phyloP scores from a whole-genome alignment of 1,284 basidiomycete species.

The Trichosporon sp. region DNA sequence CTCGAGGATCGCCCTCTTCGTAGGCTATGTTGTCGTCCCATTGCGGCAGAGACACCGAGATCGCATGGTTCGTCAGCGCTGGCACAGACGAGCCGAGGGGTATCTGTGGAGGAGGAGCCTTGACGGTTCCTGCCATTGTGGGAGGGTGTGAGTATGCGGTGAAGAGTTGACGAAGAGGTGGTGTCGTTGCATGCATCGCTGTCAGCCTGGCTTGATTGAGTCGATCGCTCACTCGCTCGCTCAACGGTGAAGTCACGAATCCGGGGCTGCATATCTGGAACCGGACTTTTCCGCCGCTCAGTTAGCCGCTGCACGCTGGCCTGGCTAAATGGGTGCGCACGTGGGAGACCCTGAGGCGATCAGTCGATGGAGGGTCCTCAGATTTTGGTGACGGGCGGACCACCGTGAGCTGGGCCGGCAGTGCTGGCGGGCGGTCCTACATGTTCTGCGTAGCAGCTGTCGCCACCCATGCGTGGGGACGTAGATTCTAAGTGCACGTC shows the following conservation, averaged over 20 bases:
- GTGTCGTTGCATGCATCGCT: neutral
- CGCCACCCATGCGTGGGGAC: too few species aligned
- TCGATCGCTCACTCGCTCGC: too few species aligned
- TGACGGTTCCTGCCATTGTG: slow-evolving; percentile 16
- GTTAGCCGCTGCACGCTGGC: neutral
- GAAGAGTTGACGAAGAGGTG: too few species aligned
- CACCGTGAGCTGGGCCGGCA: too few species aligned
- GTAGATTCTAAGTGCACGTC: too few species aligned
- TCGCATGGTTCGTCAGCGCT: slow-evolving; percentile 65
- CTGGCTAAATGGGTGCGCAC: too few species aligned
- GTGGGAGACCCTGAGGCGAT: neutral
- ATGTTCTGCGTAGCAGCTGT: too few species aligned
- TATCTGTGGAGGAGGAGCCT: slow-evolving; percentile 24
- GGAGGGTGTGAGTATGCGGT: neutral
- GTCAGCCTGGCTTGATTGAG: neutral
- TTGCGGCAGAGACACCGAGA: slow-evolving; percentile 92
- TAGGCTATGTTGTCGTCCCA: slow-evolving; percentile 93
- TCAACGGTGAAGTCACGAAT: neutral
- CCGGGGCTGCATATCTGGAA: too few species aligned
- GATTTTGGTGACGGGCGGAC: too few species aligned
- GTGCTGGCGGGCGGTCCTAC: too few species aligned
- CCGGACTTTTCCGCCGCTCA: neutral
- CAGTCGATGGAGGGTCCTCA: neutral
- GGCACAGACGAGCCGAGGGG: slow-evolving; percentile 50
- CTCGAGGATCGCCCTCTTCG: slow-evolving; percentile 82